Conservation (phyloP, 345 rosid genomes). For the Murraya paniculata region DNA sequence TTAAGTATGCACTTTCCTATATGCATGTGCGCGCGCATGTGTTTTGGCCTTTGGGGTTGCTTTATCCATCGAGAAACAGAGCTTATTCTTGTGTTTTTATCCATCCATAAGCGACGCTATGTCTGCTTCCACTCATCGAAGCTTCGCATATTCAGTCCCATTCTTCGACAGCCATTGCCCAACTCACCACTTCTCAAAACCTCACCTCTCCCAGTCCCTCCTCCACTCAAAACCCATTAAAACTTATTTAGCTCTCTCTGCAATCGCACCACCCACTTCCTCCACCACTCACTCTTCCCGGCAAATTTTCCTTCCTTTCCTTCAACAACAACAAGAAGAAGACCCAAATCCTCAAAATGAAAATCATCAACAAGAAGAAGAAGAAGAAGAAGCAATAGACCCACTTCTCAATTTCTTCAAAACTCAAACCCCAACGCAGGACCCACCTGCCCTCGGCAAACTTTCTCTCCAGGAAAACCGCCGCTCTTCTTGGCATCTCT, state of each 20-base stretch:
- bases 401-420: conserved; percentile 69
- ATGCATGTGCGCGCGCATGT: rapidly evolving
- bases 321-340: conserved; percentile 17
- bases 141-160: not conserved
- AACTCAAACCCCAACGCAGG: conserved; percentile 43
- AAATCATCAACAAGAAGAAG: conserved; percentile 1
- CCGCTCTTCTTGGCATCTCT: conserved; percentile 68
- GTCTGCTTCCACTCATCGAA: conserved; percentile 13
- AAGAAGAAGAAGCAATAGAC: conserved; percentile 34
- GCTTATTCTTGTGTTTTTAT: not conserved
- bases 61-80: not conserved
- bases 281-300: conserved; percentile 31
- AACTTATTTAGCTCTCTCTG: conserved; percentile 25
- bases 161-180: conserved; percentile 6
- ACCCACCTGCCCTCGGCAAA: conserved; percentile 51
- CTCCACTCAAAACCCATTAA: conserved; percentile 20
- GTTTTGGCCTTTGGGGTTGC: not conserved
- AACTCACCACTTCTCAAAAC: conserved; percentile 2
- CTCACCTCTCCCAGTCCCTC: conserved; percentile 4
- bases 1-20: not conserved
- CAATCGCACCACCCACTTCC: conserved; percentile 34
- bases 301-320: conserved; percentile 57
- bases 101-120: not conserved
- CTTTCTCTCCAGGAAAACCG: conserved; percentile 61
- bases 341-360: not conserved